Conservation (phyloP, 2,329 filamentous ascomycete species). For the Trichoderma sp. region DNA sequence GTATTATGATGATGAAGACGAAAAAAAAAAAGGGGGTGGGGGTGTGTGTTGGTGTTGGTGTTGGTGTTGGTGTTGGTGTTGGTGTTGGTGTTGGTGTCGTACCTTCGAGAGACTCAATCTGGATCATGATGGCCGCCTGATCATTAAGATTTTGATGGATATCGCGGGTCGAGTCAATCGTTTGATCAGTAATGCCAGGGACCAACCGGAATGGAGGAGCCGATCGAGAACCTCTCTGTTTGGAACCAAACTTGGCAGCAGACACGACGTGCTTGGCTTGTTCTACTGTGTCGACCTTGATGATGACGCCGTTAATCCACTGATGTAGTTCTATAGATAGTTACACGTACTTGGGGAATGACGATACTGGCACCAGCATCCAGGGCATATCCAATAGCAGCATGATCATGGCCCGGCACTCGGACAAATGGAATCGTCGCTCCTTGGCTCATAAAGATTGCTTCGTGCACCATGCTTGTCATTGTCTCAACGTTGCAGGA, state of each 20-base stretch:
- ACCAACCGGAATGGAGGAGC: constrained; percentile 43
- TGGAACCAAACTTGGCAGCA: constrained; percentile 43
- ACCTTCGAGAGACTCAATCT: constrained; percentile 41
- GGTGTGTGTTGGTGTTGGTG: too few species aligned
- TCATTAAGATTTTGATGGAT: constrained; percentile 42
- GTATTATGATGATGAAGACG: too few species aligned
- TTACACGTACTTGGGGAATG: constrained; percentile 36
- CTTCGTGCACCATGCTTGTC: constrained; percentile 47
- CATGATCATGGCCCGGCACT: constrained; percentile 46
- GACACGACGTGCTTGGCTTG: constrained; percentile 44
- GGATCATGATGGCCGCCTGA: constrained; percentile 48
- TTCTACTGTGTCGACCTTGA: constrained; percentile 42
- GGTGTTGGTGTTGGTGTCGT: too few species aligned
- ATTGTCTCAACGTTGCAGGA: constrained; percentile 47
- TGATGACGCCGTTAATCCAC: background rate
- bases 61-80: too few species aligned
- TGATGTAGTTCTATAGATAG: background rate
- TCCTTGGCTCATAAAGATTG: constrained; percentile 46
- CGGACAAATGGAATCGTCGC: constrained; percentile 44
- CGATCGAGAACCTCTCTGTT: constrained; percentile 40
- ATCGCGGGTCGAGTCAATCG: constrained; percentile 31
- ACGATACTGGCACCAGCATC: constrained; percentile 47
- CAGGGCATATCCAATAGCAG: constrained; percentile 44
- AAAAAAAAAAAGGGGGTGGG: background rate
- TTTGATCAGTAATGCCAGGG: constrained; percentile 38